Conservation (phyloP, 2,329 filamentous ascomycete species). For the Pseudovirgaria hyperparasitica region DNA sequence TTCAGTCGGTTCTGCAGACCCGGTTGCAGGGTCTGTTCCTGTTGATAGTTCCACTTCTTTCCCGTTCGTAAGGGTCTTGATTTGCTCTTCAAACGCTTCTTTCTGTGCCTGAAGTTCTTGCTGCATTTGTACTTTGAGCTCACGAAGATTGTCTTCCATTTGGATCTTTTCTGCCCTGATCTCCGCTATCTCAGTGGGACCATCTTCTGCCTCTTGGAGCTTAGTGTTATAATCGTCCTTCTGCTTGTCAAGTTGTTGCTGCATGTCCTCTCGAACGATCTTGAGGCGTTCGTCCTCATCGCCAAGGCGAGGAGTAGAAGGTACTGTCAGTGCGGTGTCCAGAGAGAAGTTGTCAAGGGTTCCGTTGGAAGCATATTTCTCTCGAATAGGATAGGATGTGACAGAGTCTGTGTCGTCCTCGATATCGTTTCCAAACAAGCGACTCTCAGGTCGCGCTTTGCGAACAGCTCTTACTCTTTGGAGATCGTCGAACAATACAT, state of each 20-base stretch:
- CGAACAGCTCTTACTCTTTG: conserved; percentile 77
- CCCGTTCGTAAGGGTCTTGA: conserved; percentile 46
- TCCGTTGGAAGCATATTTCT: conserved; percentile 91
- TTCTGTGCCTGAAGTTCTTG: conserved; percentile 73
- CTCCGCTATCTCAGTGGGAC: conserved; percentile 68
- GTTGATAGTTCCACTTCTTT: too few relatives aligned
- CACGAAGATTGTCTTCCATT: conserved; percentile 71
- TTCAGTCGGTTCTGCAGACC: conserved; percentile 42
- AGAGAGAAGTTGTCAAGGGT: conserved; percentile 94
- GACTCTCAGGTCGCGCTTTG: conserved; percentile 49
- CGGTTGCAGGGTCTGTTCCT: conserved; percentile 9
- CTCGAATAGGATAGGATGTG: conserved; percentile 73
- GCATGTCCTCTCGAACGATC: conserved; percentile 69
- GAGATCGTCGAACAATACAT: conserved; percentile 85
- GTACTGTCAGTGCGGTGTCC: conserved; percentile 87
- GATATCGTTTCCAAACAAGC: conserved; percentile 40
- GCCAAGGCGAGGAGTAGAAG: conserved; percentile 71
- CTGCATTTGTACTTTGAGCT: conserved; percentile 80
- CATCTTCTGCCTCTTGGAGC: conserved; percentile 60
- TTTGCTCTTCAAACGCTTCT: conserved; percentile 70
- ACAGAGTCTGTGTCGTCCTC: conserved; percentile 86
- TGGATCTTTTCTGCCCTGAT: conserved; percentile 68
- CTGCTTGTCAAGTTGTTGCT: conserved; percentile 67
- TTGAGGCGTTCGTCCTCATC: conserved; percentile 68
- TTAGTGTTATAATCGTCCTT: conserved; percentile 73